Evolutionary conservation across 2,329 filamentous ascomycete species (phyloP), one percentile per base, ranked within the genome.

Genomic region (Hypoxylon sp.): DNA sequence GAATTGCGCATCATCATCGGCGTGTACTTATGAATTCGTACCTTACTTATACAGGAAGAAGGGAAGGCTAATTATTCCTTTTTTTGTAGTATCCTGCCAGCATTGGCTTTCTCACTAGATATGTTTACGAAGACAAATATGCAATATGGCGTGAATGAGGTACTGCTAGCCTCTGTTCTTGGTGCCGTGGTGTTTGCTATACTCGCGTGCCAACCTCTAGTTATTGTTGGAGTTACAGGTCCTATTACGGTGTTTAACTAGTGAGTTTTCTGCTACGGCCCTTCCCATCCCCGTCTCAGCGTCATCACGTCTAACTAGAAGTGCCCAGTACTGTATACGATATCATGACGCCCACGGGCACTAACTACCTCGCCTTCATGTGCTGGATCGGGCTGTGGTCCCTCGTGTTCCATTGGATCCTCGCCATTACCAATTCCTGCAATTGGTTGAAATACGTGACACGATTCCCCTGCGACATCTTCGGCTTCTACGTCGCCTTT

Each of bases 211-310:
- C 94, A 97, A 77, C 94, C 94, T 5, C 82, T 97, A 63, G 93
- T 95, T 60, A 97, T 97, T 78, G 94, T 97, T 22, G 94, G 94
- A 22, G 94, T 97, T 2, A 97, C 94, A 10, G 92, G 92, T 81
- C 94, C 94, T 3, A 97, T 97, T 63, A 97, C 94, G 14, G 93
- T 97, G 29, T 97, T 97, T 78, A 97, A 97, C 78, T 97, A 97
- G 87, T 89, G 78, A 46, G 85, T 78, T 19, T 19, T 64, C 29
- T 5, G 17, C 48, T 33, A 47, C n/a, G n/a, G 19, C 19, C 24
- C 24, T 22, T 37, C 19, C 3, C 17, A 46, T 37, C 14, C 13
- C 10, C 26, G 11, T 35, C 26, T 3, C 35, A 44, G 13, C 2
- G 24, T 37, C 13, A 44, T 13, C n/a, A 44, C 4, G 24, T 37